Evolutionary conservation across 2,329 filamentous ascomycete species (phyloP).

Genomic region (Xylariaceae sp.): DNA sequence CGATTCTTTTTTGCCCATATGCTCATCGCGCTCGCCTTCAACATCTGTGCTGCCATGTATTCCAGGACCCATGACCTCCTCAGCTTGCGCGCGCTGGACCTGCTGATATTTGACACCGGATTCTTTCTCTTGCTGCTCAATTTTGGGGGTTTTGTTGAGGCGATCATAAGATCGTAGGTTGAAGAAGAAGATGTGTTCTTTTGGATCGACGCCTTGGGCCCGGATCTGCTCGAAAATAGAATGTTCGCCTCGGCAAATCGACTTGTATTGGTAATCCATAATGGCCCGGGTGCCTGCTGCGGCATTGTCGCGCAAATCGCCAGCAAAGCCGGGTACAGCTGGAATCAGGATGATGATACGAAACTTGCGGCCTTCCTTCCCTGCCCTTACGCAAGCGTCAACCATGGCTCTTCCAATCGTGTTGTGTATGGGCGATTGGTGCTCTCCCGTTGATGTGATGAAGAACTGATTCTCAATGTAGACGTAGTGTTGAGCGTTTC

Average conservation of each 20-base stretch:
- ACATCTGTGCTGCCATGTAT: constrained; percentile 56
- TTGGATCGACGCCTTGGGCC: constrained; percentile 71
- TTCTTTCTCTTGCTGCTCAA: constrained; percentile 72
- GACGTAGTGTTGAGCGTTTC: constrained; percentile 83
- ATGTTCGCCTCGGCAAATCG: constrained; percentile 84
- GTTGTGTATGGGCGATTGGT: constrained; percentile 83
- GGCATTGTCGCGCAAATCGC: constrained; percentile 78
- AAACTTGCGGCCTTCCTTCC: constrained; percentile 82
- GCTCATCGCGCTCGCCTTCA: constrained; percentile 43
- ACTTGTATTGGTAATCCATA: constrained; percentile 99
- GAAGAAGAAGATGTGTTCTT: constrained; percentile 84
- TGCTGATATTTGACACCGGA: constrained; percentile 83
- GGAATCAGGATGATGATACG: constrained; percentile 87
- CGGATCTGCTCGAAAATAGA: constrained; percentile 81
- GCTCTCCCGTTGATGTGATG: constrained; percentile 87
- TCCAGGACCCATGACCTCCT: constrained; percentile 77
- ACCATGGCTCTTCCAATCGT: constrained; percentile 85
- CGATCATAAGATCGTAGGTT: constrained; percentile 92
- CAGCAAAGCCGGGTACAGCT: constrained; percentile 88
- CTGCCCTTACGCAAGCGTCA: constrained; percentile 78
- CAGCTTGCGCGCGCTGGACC: constrained; percentile 80
- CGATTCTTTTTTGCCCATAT: constrained; percentile 43
- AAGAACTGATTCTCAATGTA: constrained; percentile 99
- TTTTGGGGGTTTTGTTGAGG: constrained; percentile 72
- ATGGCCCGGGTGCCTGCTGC: constrained; percentile 86